Percentiles rank a stretch among this genome's conserved stretches.
These are phyloP conservation scores for Didymella lethalis DNA, from an alignment of 2,329 filamentous ascomycete genomes.

Conservation along the genomic window DNA sequence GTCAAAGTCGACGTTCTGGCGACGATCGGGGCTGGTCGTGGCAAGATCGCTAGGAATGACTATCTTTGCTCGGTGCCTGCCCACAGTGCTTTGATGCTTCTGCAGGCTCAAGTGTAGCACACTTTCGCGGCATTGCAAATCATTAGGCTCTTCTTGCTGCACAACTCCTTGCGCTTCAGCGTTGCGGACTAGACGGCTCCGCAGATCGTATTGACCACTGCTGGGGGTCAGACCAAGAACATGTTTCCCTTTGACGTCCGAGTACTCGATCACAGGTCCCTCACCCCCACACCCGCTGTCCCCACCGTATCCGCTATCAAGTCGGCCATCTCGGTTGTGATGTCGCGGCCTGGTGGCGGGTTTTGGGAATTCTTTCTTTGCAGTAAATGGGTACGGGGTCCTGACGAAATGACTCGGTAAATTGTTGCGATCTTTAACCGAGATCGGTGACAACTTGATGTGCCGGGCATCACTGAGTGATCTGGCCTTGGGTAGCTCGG, in stretches of 20 bases:
- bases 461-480: constrained; percentile 31
- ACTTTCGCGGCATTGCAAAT: constrained; percentile 18
- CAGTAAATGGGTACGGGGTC: constrained; percentile 39
- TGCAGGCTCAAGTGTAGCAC: constrained; percentile 30
- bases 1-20: constrained; percentile 35
- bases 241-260: constrained; percentile 33
- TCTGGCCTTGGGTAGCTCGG: constrained; percentile 19
- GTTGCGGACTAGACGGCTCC: constrained; percentile 32
- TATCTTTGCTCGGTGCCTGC: constrained; percentile 6
- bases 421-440: constrained; percentile 26
- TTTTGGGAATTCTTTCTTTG: constrained; percentile 39
- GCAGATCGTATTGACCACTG: constrained; percentile 24
- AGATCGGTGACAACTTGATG: constrained; percentile 29
- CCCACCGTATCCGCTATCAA: constrained; percentile 14
- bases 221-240: constrained; percentile 31
- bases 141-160: constrained; percentile 1
- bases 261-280: constrained; percentile 17
- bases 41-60: constrained; percentile 23
- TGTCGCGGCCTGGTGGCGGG: constrained; percentile 30
- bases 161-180: constrained; percentile 31
- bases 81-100: not conserved
- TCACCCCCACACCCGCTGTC: constrained; percentile 16
- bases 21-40: constrained; percentile 25
- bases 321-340: constrained; percentile 10
- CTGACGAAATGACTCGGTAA: constrained; percentile 38